Evolutionary conservation across 2,329 filamentous ascomycete species (phyloP).

Genomic region (Tolypocladium capitatum): DNA sequence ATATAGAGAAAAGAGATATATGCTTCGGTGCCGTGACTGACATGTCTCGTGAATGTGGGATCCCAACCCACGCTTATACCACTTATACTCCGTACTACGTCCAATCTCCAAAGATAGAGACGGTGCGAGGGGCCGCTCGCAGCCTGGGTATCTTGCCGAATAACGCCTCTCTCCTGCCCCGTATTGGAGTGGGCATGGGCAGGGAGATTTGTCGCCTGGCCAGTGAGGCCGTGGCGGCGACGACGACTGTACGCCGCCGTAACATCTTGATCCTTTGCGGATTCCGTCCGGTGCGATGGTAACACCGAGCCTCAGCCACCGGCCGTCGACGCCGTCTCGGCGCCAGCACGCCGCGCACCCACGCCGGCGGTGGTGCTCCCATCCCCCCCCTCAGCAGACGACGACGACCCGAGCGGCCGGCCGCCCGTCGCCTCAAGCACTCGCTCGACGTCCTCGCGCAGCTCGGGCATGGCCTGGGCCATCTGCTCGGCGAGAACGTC

Average conservation of each 20-base stretch:
- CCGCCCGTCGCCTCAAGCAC: constrained; percentile 36
- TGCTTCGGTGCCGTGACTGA: too few species aligned
- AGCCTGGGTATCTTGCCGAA: background rate
- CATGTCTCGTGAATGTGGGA: background rate
- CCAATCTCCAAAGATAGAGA: background rate
- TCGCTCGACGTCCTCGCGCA: constrained; percentile 36
- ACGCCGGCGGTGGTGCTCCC: background rate
- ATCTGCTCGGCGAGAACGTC: constrained; percentile 50
- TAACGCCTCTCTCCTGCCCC: background rate
- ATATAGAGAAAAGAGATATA: too few species aligned
- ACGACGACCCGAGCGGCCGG: background rate
- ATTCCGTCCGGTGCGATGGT: too few species aligned
- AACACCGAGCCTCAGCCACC: background rate
- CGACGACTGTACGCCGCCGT: background rate
- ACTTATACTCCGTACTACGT: background rate
- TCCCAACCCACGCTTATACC: background rate
- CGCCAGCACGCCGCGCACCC: background rate
- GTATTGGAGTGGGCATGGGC: too few species aligned
- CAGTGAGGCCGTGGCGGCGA: background rate
- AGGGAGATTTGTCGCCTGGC: background rate
- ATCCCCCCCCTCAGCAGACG: background rate
- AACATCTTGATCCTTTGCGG: too few species aligned
- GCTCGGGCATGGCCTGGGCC: constrained; percentile 43
- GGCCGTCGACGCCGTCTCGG: background rate
- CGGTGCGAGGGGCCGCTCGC: background rate